Evolutionary conservation across 345 rosid genomes (phyloP), one percentile per base, ranked within the genome.

Genomic region (Populus pruinosa): DNA sequence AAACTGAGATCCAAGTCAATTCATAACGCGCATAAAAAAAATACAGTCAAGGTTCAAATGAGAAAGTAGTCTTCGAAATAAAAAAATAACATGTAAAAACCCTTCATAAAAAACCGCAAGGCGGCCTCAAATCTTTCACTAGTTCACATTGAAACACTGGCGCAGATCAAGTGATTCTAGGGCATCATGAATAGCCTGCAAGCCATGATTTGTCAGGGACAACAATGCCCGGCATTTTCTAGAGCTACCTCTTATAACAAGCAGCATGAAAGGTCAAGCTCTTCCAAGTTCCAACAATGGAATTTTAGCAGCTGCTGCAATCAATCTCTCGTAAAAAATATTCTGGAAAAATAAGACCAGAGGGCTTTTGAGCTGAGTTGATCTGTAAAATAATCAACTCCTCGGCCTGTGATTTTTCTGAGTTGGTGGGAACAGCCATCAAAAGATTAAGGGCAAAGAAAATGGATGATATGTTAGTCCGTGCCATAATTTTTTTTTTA

Each of bases 101-200:
- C 11, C 20, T 38, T n/a, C 71, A 38, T 10, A 7, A 20, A 39
- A 39, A 59, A 4, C 5, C 33, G 4, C 33, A 31, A 44, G 98
- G 98, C 18, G 43, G 65, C 61, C 84, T 82, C 49, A 89, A 73
- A 82, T 75, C 83, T 82, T 83, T 87, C 62, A 91, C 83, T 65
- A 27, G 74, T 79, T 86, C 87, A 0, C 41, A 55, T 90, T 86
- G 82, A 83, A 87, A 84, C 94, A 92, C 61, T 80, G 87, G 44
- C 94, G 89, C 72, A 93, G 71, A 84, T 93, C 98, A 68, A 93
- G 93, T 16, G 86, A 86, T 77, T 88, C 91, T 9, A 91, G 88
- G 29, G 87, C 81, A 31, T 89, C 85, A 3, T 91, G 92, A 80
- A 93, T 87, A 41, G 85, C 91, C 75, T 75, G 71, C 79, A 91